Conservation (phyloP, 2,329 filamentous ascomycete genomes). For the Colletotrichum nymphaeae region DNA sequence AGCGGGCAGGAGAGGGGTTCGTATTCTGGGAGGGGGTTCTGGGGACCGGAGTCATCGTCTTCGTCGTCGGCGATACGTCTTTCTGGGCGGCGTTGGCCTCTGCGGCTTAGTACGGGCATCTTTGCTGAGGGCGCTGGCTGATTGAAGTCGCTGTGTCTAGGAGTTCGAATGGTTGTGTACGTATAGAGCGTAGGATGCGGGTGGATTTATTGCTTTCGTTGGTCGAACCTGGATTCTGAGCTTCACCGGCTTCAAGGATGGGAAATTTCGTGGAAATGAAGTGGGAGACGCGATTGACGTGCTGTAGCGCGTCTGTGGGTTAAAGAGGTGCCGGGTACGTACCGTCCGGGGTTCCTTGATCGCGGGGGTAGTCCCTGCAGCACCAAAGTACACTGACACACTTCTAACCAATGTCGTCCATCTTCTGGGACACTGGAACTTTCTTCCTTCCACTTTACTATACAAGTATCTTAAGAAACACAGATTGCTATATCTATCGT, state of each 20-base stretch:
- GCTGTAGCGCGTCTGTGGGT: conserved; percentile 27
- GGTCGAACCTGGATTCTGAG: background rate
- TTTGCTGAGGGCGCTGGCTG: too few relatives aligned
- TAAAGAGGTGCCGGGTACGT: background rate
- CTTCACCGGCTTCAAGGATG: background rate
- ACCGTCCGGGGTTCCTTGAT: background rate
- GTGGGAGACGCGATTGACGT: conserved; percentile 24
- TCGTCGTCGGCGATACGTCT: conserved; percentile 22
- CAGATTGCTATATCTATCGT: background rate
- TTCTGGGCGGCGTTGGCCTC: conserved; percentile 29
- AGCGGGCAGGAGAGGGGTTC: conserved; percentile 61
- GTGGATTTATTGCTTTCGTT: background rate
- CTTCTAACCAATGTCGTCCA: background rate
- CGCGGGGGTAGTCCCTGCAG: conserved; percentile 19
- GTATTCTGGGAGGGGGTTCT: conserved; percentile 58
- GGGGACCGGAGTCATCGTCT: conserved; percentile 2
- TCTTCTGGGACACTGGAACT: background rate
- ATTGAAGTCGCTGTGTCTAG: background rate
- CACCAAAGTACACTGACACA: too few relatives aligned
- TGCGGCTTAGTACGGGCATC: conserved; percentile 30
- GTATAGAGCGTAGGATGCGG: background rate
- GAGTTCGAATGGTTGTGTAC: background rate
- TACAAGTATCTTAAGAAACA: background rate
- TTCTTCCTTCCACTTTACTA: background rate
- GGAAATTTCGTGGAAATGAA: conserved; percentile 4